These are phyloP conservation scores for Mercurialis annua DNA, from an alignment of 345 rosid genomes.

Conservation along the genomic window DNA sequence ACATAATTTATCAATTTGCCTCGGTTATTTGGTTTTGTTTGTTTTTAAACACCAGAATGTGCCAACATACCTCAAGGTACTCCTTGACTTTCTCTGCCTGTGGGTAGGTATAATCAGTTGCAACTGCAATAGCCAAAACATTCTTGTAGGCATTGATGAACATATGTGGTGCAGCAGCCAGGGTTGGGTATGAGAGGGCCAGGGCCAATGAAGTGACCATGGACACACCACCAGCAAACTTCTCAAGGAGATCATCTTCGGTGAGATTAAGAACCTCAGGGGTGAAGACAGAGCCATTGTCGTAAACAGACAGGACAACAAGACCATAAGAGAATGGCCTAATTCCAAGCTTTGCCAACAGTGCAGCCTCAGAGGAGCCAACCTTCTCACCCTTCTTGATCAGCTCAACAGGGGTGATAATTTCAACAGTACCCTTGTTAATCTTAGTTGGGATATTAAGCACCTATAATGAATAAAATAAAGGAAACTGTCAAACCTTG, in stretches of 20 bases:
- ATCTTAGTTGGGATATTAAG: slow-evolving; percentile 95
- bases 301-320: slow-evolving; percentile 62
- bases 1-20: too few species aligned
- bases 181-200: slow-evolving; percentile 77
- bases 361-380: slow-evolving; percentile 94
- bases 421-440: slow-evolving; percentile 99
- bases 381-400: slow-evolving; percentile 96
- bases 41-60: too few species aligned
- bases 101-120: slow-evolving; percentile 70
- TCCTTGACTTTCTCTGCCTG: slow-evolving; percentile 87
- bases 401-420: slow-evolving; percentile 87
- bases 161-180: slow-evolving; percentile 94
- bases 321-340: slow-evolving; percentile 97
- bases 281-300: slow-evolving; percentile 80
- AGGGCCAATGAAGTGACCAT: slow-evolving; percentile 65
- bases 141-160: slow-evolving; percentile 88
- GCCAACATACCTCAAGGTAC: slow-evolving; percentile 53
- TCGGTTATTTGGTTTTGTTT: too few species aligned
- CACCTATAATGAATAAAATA: slow-evolving; percentile 34
- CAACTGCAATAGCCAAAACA: slow-evolving; percentile 59
- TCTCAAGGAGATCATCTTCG: slow-evolving; percentile 69
- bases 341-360: slow-evolving; percentile 81
- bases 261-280: slow-evolving; percentile 85
- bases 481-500: neutral
- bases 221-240: slow-evolving; percentile 76